phyloP scores from a whole-genome alignment of 345 rosid species.

The Moringa oleifera region DNA sequence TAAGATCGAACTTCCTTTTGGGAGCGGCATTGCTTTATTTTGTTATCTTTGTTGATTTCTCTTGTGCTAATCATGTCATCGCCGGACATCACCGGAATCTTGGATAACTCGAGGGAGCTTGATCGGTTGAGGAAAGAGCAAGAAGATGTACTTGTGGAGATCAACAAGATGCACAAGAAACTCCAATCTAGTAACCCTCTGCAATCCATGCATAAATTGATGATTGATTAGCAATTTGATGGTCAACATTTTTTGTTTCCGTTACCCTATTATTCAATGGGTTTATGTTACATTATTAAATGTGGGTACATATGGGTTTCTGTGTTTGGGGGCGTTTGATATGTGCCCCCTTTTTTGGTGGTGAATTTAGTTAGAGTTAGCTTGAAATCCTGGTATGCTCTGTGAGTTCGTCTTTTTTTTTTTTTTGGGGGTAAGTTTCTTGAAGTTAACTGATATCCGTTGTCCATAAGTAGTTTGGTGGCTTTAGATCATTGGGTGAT shows the following conservation, averaged over 20 bases:
- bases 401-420: neutral
- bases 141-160: slow-evolving; percentile 55
- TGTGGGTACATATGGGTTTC: neutral
- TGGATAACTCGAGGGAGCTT: slow-evolving; percentile 75
- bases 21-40: slow-evolving; percentile 8
- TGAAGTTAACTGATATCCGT: neutral
- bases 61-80: slow-evolving; percentile 41
- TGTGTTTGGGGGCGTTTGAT: neutral
- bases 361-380: slow-evolving; percentile 6
- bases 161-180: slow-evolving; percentile 85
- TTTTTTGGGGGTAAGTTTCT: neutral
- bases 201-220: neutral
- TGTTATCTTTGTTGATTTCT: neutral
- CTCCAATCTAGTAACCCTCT: slow-evolving; percentile 60
- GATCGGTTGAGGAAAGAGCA: slow-evolving; percentile 83
- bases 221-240: slow-evolving; percentile 5
- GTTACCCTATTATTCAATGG: slow-evolving; percentile 14
- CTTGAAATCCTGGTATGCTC: slow-evolving; percentile 1
- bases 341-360: neutral
- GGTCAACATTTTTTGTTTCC: neutral
- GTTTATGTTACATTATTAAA: slow-evolving; percentile 11
- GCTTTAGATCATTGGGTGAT: neutral
- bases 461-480: too few relatives aligned
- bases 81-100: slow-evolving; percentile 55
- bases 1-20: slow-evolving; percentile 5